Percentiles rank a stretch among this genome's conserved stretches.
Evolutionary conservation across 352 stramenopile genomes (phyloP).

Genomic region (Globisporangium takayamanum): DNA sequence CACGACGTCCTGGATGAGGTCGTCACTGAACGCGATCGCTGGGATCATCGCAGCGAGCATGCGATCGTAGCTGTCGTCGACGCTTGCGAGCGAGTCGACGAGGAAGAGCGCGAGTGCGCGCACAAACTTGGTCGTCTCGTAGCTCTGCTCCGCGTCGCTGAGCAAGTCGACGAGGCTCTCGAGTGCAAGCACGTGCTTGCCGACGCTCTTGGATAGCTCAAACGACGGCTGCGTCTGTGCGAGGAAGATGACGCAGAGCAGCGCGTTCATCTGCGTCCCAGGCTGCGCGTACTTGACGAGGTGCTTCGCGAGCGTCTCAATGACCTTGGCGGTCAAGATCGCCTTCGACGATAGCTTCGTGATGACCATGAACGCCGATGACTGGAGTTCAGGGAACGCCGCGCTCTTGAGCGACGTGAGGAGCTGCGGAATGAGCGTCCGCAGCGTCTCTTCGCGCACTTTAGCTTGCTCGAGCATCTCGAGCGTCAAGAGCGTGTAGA

Average conservation of each 20-base stretch:
- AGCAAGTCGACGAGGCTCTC: conserved; percentile 66
- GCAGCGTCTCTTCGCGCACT: conserved; percentile 64
- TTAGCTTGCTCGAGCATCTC: conserved; percentile 66
- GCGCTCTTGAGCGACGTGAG: conserved; percentile 61
- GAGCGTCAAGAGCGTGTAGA: conserved; percentile 80
- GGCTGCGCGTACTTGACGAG: conserved; percentile 70
- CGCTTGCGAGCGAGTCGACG: conserved; percentile 27
- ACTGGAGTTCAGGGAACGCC: conserved; percentile 68
- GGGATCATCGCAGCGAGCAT: conserved; percentile 38
- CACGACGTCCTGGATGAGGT: conserved; percentile 47
- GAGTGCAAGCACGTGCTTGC: conserved; percentile 62
- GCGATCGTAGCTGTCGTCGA: conserved; percentile 29
- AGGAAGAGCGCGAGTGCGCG: conserved; percentile 48
- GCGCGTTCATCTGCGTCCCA: conserved; percentile 59
- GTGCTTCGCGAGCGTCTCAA: conserved; percentile 65
- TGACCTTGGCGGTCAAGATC: conserved; percentile 61
- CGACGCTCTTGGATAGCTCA: conserved; percentile 35
- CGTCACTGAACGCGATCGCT: conserved; percentile 35
- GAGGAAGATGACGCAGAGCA: conserved; percentile 72
- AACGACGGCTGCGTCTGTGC: conserved; percentile 72
- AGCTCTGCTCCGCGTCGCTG: conserved; percentile 48
- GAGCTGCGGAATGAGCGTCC: conserved; percentile 76
- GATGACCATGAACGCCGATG: conserved; percentile 77
- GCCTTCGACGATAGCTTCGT: conserved; percentile 82
- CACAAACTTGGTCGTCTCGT: conserved; percentile 73